Evolutionary conservation across 805 yeast genomes (phyloP).

Genomic region (Candida incommunis): DNA sequence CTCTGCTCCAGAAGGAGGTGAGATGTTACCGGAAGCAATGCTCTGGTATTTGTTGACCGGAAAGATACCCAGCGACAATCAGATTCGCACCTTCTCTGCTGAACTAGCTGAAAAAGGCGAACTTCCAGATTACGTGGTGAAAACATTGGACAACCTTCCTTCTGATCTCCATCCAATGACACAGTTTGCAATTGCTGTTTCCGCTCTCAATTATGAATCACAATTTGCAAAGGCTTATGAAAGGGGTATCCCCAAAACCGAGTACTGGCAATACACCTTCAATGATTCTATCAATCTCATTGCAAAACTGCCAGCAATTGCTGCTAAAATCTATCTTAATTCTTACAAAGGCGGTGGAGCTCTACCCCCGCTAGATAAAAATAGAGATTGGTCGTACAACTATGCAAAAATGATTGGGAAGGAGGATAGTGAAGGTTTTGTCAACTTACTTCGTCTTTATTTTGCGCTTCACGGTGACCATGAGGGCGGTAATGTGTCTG

Average conservation of each 20-base stretch:
- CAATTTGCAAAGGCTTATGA: slow-evolving; percentile 61
- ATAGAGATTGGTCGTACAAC: slow-evolving; percentile 50
- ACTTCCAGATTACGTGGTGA: slow-evolving; percentile 50
- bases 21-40: slow-evolving; percentile 51
- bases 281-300: slow-evolving; percentile 59
- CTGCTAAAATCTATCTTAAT: slow-evolving; percentile 63
- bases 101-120: slow-evolving; percentile 53
- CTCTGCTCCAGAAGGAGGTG: slow-evolving; percentile 36
- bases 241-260: slow-evolving; percentile 49
- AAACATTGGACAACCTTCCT: slow-evolving; percentile 50
- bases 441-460: slow-evolving; percentile 69
- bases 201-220: slow-evolving; percentile 60
- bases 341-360: slow-evolving; percentile 37
- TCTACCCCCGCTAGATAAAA: slow-evolving; percentile 22
- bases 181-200: slow-evolving; percentile 61
- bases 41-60: slow-evolving; percentile 71
- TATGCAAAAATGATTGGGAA: slow-evolving; percentile 48
- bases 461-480: slow-evolving; percentile 75
- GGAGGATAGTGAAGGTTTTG: slow-evolving; percentile 51
- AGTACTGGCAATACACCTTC: slow-evolving; percentile 62
- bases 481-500: slow-evolving; percentile 84
- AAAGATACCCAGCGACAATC: slow-evolving; percentile 46
- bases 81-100: slow-evolving; percentile 39
- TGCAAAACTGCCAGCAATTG: slow-evolving; percentile 60
- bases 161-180: slow-evolving; percentile 71